phyloP scores from a whole-genome alignment of 108 stramenopile genomes.

The Nitzschia palea region DNA sequence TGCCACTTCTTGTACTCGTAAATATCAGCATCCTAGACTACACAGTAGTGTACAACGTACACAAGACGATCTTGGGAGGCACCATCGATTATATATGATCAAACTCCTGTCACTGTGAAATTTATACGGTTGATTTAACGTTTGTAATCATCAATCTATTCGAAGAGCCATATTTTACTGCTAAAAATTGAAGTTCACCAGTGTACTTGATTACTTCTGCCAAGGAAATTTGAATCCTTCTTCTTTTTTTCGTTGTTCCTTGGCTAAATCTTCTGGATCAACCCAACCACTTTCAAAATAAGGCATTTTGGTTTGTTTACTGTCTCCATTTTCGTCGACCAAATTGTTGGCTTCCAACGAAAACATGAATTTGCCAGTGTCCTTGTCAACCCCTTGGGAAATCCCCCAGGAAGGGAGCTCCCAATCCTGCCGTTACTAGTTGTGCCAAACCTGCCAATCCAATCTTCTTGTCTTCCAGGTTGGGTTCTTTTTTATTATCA shows the following conservation, averaged over 20 bases:
- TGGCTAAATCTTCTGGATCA: conserved; percentile 62
- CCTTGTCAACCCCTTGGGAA: conserved; percentile 79
- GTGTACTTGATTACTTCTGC: conserved; percentile 32
- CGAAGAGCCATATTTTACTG: too few relatives aligned
- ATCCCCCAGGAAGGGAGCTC: conserved; percentile 83
- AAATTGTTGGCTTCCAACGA: conserved; percentile 85
- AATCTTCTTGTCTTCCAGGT: conserved; percentile 60
- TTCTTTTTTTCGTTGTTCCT: conserved; percentile 42
- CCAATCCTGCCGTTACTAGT: conserved; percentile 78
- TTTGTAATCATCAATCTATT: too few relatives aligned
- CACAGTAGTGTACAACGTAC: too few relatives aligned
- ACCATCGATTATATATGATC: too few relatives aligned
- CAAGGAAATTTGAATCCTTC: conserved; percentile 63
- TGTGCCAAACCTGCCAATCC: conserved; percentile 61
- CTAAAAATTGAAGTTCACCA: too few relatives aligned
- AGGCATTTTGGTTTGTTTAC: conserved; percentile 85
- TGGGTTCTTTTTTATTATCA: conserved; percentile 22
- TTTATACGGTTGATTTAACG: too few relatives aligned
- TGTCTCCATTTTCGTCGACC: conserved; percentile 79
- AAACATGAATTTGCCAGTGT: conserved; percentile 86
- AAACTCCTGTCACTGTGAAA: too few relatives aligned
- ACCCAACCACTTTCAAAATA: conserved; percentile 90
- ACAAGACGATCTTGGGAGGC: too few relatives aligned
- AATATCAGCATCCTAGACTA: too few relatives aligned
- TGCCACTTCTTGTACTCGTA: too few relatives aligned